Conservation (phyloP, 345 rosid genomes). For the Sisymbrium irio region DNA sequence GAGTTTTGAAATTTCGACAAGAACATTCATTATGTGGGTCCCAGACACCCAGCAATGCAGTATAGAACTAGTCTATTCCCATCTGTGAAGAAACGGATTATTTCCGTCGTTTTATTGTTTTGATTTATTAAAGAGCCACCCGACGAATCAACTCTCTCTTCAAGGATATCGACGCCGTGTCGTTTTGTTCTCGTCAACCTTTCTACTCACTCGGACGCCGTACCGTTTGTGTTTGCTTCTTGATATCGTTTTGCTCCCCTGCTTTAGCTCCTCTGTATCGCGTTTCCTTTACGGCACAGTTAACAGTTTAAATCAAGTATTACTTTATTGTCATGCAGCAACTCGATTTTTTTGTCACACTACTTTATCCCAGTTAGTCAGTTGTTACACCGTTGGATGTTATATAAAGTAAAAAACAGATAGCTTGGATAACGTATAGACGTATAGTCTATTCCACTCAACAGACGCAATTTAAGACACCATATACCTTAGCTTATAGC, state of each 20-base stretch:
- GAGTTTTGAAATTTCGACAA: slow-evolving; percentile 17
- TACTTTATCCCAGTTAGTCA: not conserved
- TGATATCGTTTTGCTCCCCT: not conserved
- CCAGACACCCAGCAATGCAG: not conserved
- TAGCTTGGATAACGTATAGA: not conserved
- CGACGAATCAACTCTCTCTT: slow-evolving; percentile 17
- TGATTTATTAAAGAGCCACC: slow-evolving; percentile 33
- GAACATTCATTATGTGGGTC: slow-evolving; percentile 23
- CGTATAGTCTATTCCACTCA: not conserved
- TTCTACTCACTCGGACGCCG: slow-evolving; percentile 8
- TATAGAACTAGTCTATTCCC: not conserved
- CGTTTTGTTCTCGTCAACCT: not conserved
- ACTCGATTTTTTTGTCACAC: not conserved
- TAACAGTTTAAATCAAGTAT: not conserved
- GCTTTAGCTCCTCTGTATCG: not conserved
- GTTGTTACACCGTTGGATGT: not conserved
- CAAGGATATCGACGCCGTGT: slow-evolving; percentile 8
- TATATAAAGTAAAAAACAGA: not conserved
- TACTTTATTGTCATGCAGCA: not conserved
- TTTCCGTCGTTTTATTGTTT: slow-evolving; percentile 24
- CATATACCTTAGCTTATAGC: not conserved
- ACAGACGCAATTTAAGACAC: not conserved
- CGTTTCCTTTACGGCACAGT: not conserved
- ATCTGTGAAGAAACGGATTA: slow-evolving; percentile 13
- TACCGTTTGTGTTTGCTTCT: not conserved